These are phyloP conservation scores for Stereocaulon alpinum DNA, from an alignment of 495 filamentous ascomycete species.

Conservation along the genomic window DNA sequence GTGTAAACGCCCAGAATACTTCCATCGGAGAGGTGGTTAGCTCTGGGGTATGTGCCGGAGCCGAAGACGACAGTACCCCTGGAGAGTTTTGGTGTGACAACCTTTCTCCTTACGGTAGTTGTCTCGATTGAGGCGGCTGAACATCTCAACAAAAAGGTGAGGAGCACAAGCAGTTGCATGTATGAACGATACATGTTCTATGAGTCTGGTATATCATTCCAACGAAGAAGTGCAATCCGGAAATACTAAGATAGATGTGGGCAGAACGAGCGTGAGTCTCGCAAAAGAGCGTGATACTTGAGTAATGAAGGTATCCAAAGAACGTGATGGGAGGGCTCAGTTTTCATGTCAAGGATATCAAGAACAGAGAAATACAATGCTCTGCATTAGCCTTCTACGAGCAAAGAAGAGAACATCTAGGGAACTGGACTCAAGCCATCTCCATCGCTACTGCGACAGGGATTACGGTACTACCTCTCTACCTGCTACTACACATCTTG, in stretches of 20 bases:
- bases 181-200: neutral
- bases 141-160: neutral
- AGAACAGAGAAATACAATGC: neutral
- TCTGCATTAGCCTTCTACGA: neutral
- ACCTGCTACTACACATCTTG: neutral
- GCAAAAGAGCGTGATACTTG: neutral
- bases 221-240: neutral
- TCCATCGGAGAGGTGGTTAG: slow-evolving; percentile 32
- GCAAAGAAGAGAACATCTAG: neutral
- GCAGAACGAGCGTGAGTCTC: neutral
- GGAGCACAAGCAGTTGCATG: neutral
- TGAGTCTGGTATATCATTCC: neutral
- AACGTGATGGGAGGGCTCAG: slow-evolving; percentile 7
- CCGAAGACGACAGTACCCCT: slow-evolving; percentile 18
- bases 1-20: slow-evolving; percentile 37
- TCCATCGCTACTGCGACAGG: too few relatives aligned
- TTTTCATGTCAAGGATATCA: neutral
- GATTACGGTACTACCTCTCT: too few relatives aligned
- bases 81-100: slow-evolving; percentile 9
- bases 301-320: slow-evolving; percentile 11
- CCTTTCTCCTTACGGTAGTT: neutral
- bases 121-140: slow-evolving; percentile 9
- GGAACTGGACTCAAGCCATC: neutral
- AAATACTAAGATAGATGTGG: too few relatives aligned
- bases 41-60: slow-evolving; percentile 41